A percentile compares a stretch with the other conserved stretches of the same genome.
Evolutionary conservation across 257 asterid genomes (phyloP).

Genomic region (Cruciata laevipes): DNA sequence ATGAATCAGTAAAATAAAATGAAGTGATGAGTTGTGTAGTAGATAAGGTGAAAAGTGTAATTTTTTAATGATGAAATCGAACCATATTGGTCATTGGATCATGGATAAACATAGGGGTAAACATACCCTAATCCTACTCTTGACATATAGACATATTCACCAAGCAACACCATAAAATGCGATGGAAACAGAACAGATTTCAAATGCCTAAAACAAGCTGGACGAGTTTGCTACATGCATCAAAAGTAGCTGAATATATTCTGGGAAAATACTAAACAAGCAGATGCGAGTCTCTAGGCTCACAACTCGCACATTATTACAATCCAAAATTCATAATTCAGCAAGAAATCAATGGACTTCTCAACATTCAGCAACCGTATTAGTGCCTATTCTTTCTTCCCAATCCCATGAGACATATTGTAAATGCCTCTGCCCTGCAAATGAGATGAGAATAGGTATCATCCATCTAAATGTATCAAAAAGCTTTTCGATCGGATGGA

Average conservation of each 20-base stretch:
- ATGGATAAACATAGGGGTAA: no score
- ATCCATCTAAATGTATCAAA: not conserved
- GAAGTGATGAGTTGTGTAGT: no score
- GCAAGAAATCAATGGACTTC: not conserved
- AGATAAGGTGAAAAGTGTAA: no score
- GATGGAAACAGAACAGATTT: no score
- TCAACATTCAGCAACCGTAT: not conserved
- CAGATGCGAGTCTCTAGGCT: not conserved
- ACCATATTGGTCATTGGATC: no score
- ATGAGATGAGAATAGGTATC: not conserved
- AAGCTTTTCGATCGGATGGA: not conserved
- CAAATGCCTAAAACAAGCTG: not conserved
- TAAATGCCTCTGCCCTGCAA: constrained; percentile 69
- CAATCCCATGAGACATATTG: constrained; percentile 75
- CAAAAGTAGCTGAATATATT: not conserved
- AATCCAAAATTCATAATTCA: not conserved
- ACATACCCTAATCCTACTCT: no score
- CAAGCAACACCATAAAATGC: no score
- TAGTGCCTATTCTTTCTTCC: constrained; percentile 63
- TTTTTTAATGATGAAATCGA: no score
- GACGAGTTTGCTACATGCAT: no score
- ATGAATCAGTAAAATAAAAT: no score
- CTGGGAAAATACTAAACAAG: not conserved
- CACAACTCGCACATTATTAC: constrained; percentile 12
- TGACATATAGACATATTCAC: no score